These are phyloP conservation scores for Trichophyton verrucosum DNA, from an alignment of 2,329 filamentous ascomycete genomes.

Conservation along the genomic window DNA sequence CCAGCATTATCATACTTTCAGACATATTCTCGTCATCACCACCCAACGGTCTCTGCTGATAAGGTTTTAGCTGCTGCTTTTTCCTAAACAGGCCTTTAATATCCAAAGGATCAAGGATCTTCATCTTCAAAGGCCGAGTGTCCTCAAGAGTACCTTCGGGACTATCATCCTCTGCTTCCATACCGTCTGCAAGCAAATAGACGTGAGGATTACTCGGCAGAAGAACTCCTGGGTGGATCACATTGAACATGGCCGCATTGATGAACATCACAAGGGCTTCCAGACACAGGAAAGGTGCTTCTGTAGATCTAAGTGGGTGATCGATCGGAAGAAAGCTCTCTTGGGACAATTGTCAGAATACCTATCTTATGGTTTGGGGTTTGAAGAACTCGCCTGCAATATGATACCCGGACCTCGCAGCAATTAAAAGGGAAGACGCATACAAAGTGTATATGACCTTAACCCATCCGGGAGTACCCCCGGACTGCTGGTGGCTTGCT, in stretches of 20 bases:
- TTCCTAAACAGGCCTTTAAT: slow-evolving; percentile 7
- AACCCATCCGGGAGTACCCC: slow-evolving; percentile 3
- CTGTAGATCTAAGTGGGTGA: slow-evolving; percentile 6
- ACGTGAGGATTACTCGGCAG: slow-evolving; percentile 6
- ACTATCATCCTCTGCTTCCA: slow-evolving; percentile 6
- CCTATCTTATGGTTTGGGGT: background rate
- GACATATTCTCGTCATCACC: background rate
- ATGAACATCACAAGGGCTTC: slow-evolving; percentile 8
- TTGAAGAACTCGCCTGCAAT: slow-evolving; percentile 7
- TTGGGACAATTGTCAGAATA: background rate
- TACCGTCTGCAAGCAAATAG: slow-evolving; percentile 5
- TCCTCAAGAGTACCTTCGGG: slow-evolving; percentile 5
- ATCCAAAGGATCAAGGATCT: slow-evolving; percentile 9
- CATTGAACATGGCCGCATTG: slow-evolving; percentile 8
- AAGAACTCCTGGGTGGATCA: slow-evolving; percentile 8
- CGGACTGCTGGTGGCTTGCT: background rate
- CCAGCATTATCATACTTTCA: background rate
- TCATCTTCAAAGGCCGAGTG: slow-evolving; percentile 4
- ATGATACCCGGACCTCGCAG: slow-evolving; percentile 9
- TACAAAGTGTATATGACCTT: slow-evolving; percentile 9
- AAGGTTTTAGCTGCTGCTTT: background rate
- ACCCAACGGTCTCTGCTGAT: background rate
- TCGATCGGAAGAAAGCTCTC: slow-evolving; percentile 8
- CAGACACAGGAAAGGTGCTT: slow-evolving; percentile 7
- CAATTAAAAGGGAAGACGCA: slow-evolving; percentile 9